These are phyloP conservation scores for Sicyos edulis DNA, from an alignment of 306 rosid genomes.

Conservation along the genomic window DNA sequence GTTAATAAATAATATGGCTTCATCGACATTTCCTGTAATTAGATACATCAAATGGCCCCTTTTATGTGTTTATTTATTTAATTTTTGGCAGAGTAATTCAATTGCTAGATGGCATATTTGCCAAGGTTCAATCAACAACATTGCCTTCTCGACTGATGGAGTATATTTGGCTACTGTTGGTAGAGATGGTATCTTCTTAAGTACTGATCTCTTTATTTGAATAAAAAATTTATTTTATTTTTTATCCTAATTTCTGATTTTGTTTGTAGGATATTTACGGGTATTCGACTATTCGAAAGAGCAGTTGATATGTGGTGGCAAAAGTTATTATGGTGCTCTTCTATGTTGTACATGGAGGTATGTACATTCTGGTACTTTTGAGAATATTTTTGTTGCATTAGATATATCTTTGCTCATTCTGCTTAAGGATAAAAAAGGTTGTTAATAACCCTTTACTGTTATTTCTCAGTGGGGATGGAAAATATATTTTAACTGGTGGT, in stretches of 20 bases:
- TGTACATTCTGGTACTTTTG: constrained; percentile 8
- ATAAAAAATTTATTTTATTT: background rate
- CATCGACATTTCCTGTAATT: background rate
- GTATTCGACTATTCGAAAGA: constrained; percentile 87
- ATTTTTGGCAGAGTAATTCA: constrained; percentile 71
- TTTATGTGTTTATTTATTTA: background rate
- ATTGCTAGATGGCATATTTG: constrained; percentile 96
- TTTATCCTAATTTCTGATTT: constrained; percentile 25
- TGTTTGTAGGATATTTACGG: constrained; percentile 72
- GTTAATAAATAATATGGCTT: too few relatives aligned
- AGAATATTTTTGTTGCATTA: background rate
- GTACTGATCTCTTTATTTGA: constrained; percentile 10
- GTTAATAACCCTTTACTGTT: constrained; percentile 12
- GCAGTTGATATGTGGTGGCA: constrained; percentile 87
- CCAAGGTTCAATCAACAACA: constrained; percentile 73
- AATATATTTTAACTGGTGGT: constrained; percentile 90
- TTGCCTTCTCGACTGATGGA: constrained; percentile 85
- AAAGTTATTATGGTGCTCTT: constrained; percentile 96
- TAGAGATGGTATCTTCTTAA: constrained; percentile 67
- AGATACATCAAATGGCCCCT: background rate
- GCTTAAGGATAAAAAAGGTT: constrained; percentile 14
- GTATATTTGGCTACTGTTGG: constrained; percentile 78
- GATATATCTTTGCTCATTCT: background rate
- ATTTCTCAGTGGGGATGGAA: constrained; percentile 75
- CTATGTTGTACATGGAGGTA: constrained; percentile 95